phyloP scores from a whole-genome alignment of 2,329 filamentous ascomycete species.

The Simplicillium sp. region DNA sequence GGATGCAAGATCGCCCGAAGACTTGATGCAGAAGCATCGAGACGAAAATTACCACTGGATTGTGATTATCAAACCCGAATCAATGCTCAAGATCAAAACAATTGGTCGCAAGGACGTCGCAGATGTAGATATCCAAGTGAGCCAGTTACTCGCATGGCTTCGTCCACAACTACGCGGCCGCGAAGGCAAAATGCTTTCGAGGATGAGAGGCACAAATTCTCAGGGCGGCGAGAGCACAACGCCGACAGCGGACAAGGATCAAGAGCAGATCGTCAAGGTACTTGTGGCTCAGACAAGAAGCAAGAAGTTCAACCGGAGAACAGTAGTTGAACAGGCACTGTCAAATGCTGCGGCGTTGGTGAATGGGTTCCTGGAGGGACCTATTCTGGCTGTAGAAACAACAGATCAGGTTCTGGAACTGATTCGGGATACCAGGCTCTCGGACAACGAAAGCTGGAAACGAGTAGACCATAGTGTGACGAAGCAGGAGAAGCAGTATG shows the following conservation, averaged over 20 bases:
- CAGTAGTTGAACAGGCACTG: conserved; percentile 74
- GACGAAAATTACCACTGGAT: conserved; percentile 79
- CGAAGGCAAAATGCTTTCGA: conserved; percentile 49
- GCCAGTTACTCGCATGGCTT: conserved; percentile 71
- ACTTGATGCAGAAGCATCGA: conserved; percentile 65
- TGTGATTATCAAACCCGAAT: conserved; percentile 75
- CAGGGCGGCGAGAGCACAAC: conserved; percentile 15
- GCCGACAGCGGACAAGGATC: conserved; percentile 19
- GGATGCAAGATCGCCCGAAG: conserved; percentile 70
- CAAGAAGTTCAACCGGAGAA: conserved; percentile 85
- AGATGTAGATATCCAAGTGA: conserved; percentile 65
- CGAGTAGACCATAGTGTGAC: conserved; percentile 69
- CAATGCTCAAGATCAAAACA: conserved; percentile 68
- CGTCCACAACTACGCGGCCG: conserved; percentile 73
- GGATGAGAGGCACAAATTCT: conserved; percentile 18
- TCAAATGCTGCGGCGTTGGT: conserved; percentile 50
- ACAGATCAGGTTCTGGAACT: conserved; percentile 73
- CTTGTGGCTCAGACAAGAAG: conserved; percentile 71
- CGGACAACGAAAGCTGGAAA: conserved; percentile 77
- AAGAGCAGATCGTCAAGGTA: conserved; percentile 72
- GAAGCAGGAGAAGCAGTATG: conserved; percentile 69
- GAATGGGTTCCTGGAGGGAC: conserved; percentile 63
- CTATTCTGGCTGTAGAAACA: conserved; percentile 81
- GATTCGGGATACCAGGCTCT: conserved; percentile 64
- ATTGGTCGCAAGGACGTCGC: conserved; percentile 64